Evolutionary conservation across 306 rosid species (phyloP), one percentile per base, ranked within the genome.

Genomic region (Cicer cuneatum): DNA sequence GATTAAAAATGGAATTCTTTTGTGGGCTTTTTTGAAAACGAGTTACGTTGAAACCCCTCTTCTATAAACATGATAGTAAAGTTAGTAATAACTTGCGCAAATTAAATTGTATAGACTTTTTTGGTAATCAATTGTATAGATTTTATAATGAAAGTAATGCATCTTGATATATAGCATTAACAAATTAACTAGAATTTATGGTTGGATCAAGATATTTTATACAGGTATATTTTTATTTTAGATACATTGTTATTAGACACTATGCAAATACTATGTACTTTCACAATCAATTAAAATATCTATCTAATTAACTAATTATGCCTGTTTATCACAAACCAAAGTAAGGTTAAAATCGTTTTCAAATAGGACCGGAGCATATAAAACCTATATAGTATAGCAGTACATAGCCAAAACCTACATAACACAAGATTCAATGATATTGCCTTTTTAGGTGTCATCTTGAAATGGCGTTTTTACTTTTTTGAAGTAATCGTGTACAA

Each of bases 331-430:
- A 47, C 29, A 60, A 63, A 71, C 76, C 46, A 2, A 18, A 29
- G 41, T 60, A 65, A 37, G 74, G 74, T 37, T 72, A 57, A 64
- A 79, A 57, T 66, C 39, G 47, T 67, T 66, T 66, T 73, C 71
- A 57, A 15, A 37, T 38, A 56, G 83, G 40, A 49, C 16, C 0
- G 12, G 64, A 72, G 68, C 69, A 46, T 62, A 16, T 16, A 29
- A 64, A 71, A 39, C 45, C 47, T 29, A 33, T 35, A 12, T 0
- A 3, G 21, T 29, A 14, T 15, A 54, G 56, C 7, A n/a, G 41
- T 21, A 60, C 65, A 7, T 10, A 57, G 38, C 81, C 62, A 9
- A 71, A 16, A 70, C 11, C 72, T 82, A 79, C 57, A 53, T 58
- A 43, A 51, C 43, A 53, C 56, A 76, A 78, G 19, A 79, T 45